These are phyloP conservation scores for Discostella stelligera DNA, from an alignment of 352 stramenopile species.

Conservation along the genomic window DNA sequence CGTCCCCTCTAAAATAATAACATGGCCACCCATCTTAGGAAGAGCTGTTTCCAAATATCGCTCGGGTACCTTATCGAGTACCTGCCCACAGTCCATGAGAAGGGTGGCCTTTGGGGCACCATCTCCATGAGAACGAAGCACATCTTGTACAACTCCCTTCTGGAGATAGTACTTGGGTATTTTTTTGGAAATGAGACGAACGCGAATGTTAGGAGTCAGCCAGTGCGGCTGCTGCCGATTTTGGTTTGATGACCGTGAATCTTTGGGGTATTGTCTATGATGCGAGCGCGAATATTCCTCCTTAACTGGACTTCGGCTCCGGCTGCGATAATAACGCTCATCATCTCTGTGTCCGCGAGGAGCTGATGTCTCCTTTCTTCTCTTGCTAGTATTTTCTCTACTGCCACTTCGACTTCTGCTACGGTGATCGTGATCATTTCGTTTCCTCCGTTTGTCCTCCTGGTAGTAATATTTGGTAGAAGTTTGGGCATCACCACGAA, in stretches of 20 bases:
- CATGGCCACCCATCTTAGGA: slow-evolving; percentile 73
- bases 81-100: slow-evolving; percentile 60
- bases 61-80: slow-evolving; percentile 73
- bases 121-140: slow-evolving; percentile 30
- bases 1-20: slow-evolving; percentile 62
- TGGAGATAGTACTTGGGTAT: slow-evolving; percentile 60
- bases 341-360: slow-evolving; percentile 3
- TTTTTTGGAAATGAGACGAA: slow-evolving; percentile 73
- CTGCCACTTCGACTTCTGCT: slow-evolving; percentile 37
- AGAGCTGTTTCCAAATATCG: slow-evolving; percentile 80
- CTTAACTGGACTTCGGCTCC: slow-evolving; percentile 19
- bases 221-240: slow-evolving; percentile 48
- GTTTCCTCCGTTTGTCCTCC: slow-evolving; percentile 32
- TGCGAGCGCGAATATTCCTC: slow-evolving; percentile 6
- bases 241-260: slow-evolving; percentile 9
- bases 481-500: background rate
- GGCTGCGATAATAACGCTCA: slow-evolving; percentile 10
- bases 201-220: slow-evolving; percentile 78
- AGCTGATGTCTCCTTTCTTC: slow-evolving; percentile 21
- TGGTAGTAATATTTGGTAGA: slow-evolving; percentile 3
- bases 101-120: slow-evolving; percentile 56
- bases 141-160: slow-evolving; percentile 79
- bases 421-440: slow-evolving; percentile 13
- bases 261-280: slow-evolving; percentile 28
- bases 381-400: slow-evolving; percentile 13